Conservation (phyloP, 805 yeast genomes). For the Candida pseudoglaebosa region DNA sequence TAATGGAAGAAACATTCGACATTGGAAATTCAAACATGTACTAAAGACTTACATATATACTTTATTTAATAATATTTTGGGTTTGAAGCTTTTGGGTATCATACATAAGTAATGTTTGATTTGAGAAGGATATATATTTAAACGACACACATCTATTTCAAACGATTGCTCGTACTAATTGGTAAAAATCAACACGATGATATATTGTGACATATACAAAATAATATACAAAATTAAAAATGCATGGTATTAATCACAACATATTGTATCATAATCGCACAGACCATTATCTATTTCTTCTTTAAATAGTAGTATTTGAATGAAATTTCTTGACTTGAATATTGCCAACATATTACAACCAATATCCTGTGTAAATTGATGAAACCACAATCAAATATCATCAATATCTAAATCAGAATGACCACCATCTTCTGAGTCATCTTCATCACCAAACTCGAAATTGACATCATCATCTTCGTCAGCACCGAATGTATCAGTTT, state of each 20-base stretch:
- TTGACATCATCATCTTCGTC: constrained; percentile 97
- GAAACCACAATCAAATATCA: no score
- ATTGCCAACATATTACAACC: no score
- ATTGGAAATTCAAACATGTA: no score
- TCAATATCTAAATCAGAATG: constrained; percentile 82
- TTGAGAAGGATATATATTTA: no score
- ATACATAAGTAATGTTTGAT: not conserved
- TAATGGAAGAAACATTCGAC: not conserved
- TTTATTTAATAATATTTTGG: not conserved
- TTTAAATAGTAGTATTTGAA: no score
- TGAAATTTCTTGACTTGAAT: no score
- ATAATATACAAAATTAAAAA: constrained; percentile 1
- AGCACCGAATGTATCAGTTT: constrained; percentile 94
- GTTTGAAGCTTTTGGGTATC: not conserved
- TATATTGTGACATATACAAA: not conserved
- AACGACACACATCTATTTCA: no score
- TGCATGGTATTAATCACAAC: not conserved
- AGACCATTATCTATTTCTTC: not conserved
- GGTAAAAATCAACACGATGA: not conserved
- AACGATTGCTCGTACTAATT: no score
- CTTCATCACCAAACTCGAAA: constrained; percentile 95
- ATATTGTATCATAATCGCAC: not conserved
- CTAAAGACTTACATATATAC: no score
- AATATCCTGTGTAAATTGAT: no score
- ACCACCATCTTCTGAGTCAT: constrained; percentile 69